A percentile compares a stretch with the other conserved stretches of the same genome.
These are phyloP conservation scores for Phytophthora foliorum DNA, from an alignment of 352 stramenopile genomes.

Conservation along the genomic window DNA sequence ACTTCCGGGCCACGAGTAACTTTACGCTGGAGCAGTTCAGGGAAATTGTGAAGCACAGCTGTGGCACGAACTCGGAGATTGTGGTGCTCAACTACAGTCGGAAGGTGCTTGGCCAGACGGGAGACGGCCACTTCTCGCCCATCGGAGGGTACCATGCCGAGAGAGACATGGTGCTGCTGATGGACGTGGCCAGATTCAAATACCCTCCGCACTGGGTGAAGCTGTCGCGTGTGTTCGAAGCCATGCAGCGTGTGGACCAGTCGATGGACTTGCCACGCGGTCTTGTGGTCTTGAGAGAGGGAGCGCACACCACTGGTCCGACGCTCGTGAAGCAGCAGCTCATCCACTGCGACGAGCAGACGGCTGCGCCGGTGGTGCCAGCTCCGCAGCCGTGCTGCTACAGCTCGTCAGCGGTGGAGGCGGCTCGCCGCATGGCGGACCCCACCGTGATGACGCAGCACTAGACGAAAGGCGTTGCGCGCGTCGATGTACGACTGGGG, in stretches of 20 bases:
- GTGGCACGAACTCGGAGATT: conserved; percentile 76
- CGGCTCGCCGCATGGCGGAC: conserved; percentile 36
- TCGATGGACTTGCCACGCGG: conserved; percentile 56
- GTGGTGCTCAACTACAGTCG: conserved; percentile 95
- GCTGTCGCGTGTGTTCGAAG: conserved; percentile 58
- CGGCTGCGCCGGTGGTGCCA: conserved; percentile 13
- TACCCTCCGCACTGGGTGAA: conserved; percentile 93
- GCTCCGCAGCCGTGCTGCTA: conserved; percentile 43
- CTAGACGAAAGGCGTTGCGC: conserved; percentile 12
- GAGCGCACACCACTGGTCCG: conserved; percentile 47
- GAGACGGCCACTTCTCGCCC: conserved; percentile 97
- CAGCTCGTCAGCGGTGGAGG: conserved; percentile 36
- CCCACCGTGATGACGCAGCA: conserved; percentile 15
- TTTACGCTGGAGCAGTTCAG: conserved; percentile 69
- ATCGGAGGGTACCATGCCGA: conserved; percentile 95
- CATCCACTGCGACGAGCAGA: conserved; percentile 45
- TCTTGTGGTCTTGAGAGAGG: conserved; percentile 55
- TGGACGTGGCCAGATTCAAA: conserved; percentile 97
- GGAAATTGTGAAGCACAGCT: conserved; percentile 81
- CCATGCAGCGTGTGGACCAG: conserved; percentile 61
- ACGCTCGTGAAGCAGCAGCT: conserved; percentile 60
- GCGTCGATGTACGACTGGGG: background rate
- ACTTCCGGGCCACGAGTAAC: conserved; percentile 49
- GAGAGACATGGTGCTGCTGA: conserved; percentile 94
- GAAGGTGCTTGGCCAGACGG: conserved; percentile 94